A percentile compares a stretch with the other conserved stretches of the same genome.
Conservation (phyloP, 2,329 filamentous ascomycete genomes). For the Rhynchosporium secalis region DNA sequence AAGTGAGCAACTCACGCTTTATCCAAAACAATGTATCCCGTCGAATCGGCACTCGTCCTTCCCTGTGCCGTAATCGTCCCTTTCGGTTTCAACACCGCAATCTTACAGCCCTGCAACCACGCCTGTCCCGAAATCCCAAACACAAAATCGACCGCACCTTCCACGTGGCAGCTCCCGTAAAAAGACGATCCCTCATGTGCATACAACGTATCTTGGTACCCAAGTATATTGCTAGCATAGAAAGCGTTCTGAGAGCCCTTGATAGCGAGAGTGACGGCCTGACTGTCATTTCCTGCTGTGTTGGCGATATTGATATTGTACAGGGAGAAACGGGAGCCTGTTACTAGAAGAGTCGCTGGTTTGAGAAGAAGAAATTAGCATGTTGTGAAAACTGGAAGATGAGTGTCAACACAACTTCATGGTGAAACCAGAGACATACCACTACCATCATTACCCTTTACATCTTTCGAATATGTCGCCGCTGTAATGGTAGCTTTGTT, state of each 20-base stretch:
- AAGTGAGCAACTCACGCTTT: slow-evolving; percentile 40
- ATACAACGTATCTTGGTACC: slow-evolving; percentile 55
- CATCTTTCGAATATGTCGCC: slow-evolving; percentile 41
- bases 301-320: slow-evolving; percentile 60
- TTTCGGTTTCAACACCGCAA: slow-evolving; percentile 44
- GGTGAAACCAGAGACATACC: slow-evolving; percentile 14
- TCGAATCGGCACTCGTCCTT: slow-evolving; percentile 52
- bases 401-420: not conserved
- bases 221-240: slow-evolving; percentile 53
- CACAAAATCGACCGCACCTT: slow-evolving; percentile 58
- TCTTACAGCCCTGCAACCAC: slow-evolving; percentile 53
- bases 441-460: slow-evolving; percentile 45
- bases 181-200: slow-evolving; percentile 51
- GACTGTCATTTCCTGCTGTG: slow-evolving; percentile 46
- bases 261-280: slow-evolving; percentile 53
- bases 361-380: not conserved
- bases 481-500: slow-evolving; percentile 50
- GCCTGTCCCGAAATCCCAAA: slow-evolving; percentile 53
- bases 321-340: slow-evolving; percentile 49
- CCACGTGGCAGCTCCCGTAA: slow-evolving; percentile 55
- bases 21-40: slow-evolving; percentile 49
- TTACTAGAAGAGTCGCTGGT: slow-evolving; percentile 30
- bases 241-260: slow-evolving; percentile 51
- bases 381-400: not conserved
- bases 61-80: slow-evolving; percentile 51